Percentiles rank a stretch among this genome's conserved stretches.
These are phyloP conservation scores for Kernera saxatilis DNA, from an alignment of 345 rosid genomes.

Conservation along the genomic window DNA sequence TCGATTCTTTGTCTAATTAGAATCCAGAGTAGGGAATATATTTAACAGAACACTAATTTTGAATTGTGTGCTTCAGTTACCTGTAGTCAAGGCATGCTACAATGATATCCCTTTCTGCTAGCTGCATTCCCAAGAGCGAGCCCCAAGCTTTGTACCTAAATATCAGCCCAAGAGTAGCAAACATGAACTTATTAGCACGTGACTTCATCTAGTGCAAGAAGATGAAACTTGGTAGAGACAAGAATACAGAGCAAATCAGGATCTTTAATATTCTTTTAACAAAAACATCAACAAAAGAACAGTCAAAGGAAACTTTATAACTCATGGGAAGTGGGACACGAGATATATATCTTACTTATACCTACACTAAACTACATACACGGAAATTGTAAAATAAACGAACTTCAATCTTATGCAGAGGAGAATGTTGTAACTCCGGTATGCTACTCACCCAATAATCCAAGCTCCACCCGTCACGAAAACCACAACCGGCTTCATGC, in stretches of 20 bases:
- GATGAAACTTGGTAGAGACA: background rate
- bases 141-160: slow-evolving; percentile 98
- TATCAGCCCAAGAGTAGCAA: background rate
- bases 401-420: background rate
- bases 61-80: slow-evolving; percentile 32
- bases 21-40: background rate
- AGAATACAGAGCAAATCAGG: background rate
- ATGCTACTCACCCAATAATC: slow-evolving; percentile 80
- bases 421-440: background rate
- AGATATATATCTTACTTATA: background rate
- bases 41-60: background rate
- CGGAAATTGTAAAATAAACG: background rate
- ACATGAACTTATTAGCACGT: slow-evolving; percentile 12
- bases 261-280: background rate
- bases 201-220: slow-evolving; percentile 14
- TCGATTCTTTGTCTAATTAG: background rate
- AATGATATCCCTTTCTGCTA: slow-evolving; percentile 88
- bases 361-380: background rate
- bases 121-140: slow-evolving; percentile 80
- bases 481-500: slow-evolving; percentile 83
- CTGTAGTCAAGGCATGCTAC: slow-evolving; percentile 98
- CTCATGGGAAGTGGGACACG: background rate
- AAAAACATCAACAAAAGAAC: background rate
- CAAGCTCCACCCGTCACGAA: slow-evolving; percentile 99
- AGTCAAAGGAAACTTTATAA: background rate